Base-by-base conservation (phyloP, 352 stramenopile genomes). In the Phytopythium helicoides region DNA sequence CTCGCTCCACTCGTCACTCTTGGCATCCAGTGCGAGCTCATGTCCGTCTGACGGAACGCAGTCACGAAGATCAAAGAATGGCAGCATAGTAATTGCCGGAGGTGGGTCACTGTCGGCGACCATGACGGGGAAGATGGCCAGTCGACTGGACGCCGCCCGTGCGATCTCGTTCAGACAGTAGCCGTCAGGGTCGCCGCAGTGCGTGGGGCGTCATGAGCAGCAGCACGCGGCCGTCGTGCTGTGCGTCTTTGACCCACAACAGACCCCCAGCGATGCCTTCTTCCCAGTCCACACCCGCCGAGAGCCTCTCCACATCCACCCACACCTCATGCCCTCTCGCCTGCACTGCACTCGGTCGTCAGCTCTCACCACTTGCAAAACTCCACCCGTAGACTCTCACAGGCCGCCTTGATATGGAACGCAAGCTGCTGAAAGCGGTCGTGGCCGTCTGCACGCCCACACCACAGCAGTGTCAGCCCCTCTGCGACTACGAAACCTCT, bases 101-200 rank as follows among this genome's bases (percentile, higher is more conserved):
- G 76, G 78, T 11, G 81, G 81, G 19, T 77, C 70, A 45, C 78
- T 89, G 26, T 89, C 77, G 0, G 62, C 74, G 36, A 91, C 69
- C 47, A 91, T 59, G 11, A 86, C 78, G 3, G 78, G 81, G 39
- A 91, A 91, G 53, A 89, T 89, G 47, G 66, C 78, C 9, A 91
- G 66, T 12, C 71, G 66, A 31, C 85, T 65, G 16, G 74, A 68
- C 19, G 75, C 73, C 11, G 81, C 81, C 34, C 78, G 74, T 9
- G 81, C 76, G 16, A 91, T 81, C 62, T 91, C 81, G 56, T 91
- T 91, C 50, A 91, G 72, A 33, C 81, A 91, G 56, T 89, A 91
- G 22, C 81, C 81, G 54, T 91, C 78, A 0, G 81, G 81, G 2
- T n/a, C 81, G 66, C 12, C 81, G 76, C 42, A 91, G 66, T 7